phyloP scores from a whole-genome alignment of 441 rosid species.

The Gossypium schwendimanii region DNA sequence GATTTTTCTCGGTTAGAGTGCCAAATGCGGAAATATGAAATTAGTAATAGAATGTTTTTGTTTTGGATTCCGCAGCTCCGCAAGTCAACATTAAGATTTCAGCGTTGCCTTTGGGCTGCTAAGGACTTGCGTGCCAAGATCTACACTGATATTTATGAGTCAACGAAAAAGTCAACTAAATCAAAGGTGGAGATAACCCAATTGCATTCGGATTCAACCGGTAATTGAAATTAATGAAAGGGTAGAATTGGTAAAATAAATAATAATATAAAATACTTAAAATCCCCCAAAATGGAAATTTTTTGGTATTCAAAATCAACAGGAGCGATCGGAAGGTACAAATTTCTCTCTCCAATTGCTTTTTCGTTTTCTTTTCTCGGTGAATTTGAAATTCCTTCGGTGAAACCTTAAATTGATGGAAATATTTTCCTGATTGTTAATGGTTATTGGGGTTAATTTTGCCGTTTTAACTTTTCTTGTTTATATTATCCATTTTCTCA shows the following conservation, averaged over 20 bases:
- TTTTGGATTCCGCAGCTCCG: no score
- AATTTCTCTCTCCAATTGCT: not conserved
- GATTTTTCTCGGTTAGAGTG: no score
- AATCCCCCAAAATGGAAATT: not conserved
- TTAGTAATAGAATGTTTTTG: no score
- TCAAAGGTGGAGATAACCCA: not conserved
- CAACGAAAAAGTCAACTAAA: not conserved
- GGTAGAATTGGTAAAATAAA: not conserved
- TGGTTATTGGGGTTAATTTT: not conserved
- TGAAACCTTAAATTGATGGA: not conserved
- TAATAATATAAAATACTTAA: not conserved
- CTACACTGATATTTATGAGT: not conserved
- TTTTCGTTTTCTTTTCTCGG: not conserved
- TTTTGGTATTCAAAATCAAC: not conserved
- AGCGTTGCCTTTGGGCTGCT: conserved; percentile 11
- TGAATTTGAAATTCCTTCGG: not conserved
- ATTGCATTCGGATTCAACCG: not conserved
- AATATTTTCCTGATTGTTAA: not conserved
- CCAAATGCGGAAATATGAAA: no score
- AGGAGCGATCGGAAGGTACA: conserved; percentile 17
- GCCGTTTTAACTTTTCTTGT: no score
- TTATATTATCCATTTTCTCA: no score
- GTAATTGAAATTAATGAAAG: not conserved
- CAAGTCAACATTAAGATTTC: conserved; percentile 4
- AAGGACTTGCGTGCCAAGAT: conserved; percentile 12